A percentile compares a stretch with the other conserved stretches of the same genome.
These are phyloP conservation scores for Jaapia argillacea DNA, from an alignment of 768 basidiomycete genomes.

Conservation along the genomic window DNA sequence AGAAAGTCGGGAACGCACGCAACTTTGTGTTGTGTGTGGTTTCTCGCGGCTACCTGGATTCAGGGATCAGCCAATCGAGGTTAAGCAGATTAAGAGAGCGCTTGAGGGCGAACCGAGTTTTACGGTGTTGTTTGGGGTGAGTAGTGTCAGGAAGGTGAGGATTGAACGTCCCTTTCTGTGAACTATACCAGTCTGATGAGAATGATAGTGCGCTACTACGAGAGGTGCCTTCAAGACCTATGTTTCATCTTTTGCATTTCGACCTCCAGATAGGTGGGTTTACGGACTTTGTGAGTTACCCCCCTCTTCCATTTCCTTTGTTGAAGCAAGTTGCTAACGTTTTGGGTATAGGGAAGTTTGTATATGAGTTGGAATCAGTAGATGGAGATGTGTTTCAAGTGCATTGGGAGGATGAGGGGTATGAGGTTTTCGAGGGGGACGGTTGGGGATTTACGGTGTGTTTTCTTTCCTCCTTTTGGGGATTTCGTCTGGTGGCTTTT, in stretches of 20 bases:
- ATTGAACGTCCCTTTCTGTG: conserved; percentile 7
- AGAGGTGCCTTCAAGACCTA: conserved; percentile 58
- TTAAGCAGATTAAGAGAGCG: conserved; percentile 51
- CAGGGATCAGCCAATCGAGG: conserved; percentile 57
- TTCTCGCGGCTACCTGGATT: conserved; percentile 72
- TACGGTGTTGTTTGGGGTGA: conserved; percentile 72
- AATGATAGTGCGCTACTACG: conserved; percentile 71
- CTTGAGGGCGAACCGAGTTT: conserved; percentile 69
- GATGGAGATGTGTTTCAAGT: conserved; percentile 71
- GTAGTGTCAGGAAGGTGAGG: conserved; percentile 68
- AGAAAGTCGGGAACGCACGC: conserved; percentile 58
- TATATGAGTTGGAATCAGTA: conserved; percentile 71
- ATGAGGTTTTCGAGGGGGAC: conserved; percentile 65
- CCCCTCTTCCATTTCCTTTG: conserved; percentile 67
- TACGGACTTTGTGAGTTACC: conserved; percentile 68
- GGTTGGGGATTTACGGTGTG: conserved; percentile 71
- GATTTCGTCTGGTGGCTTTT: no score
- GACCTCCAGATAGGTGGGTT: conserved; percentile 80
- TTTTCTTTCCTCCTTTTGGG: no score
- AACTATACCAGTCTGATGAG: conserved; percentile 1
- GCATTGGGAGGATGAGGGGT: conserved; percentile 35
- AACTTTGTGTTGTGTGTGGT: conserved; percentile 63
- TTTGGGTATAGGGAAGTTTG: conserved; percentile 57
- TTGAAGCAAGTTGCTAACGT: conserved; percentile 77
- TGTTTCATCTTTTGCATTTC: conserved; percentile 75